Evolutionary conservation across 257 asterid genomes (phyloP), one percentile per base, ranked within the genome.

Genomic region (Solanum tacnaense): DNA sequence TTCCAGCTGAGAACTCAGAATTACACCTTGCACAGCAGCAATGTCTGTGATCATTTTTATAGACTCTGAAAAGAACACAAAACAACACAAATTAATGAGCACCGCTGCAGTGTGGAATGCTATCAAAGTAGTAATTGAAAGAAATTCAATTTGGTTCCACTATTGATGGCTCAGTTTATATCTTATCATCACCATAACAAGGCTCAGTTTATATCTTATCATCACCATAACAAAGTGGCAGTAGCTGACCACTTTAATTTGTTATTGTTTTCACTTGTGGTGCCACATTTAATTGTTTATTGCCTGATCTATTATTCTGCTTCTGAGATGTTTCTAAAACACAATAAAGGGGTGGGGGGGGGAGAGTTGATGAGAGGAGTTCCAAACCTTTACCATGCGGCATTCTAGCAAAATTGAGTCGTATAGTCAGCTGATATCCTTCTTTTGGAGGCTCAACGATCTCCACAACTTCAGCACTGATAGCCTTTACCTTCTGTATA

Each of bases 1-100:
- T 88, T 94, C 94, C 89, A 96, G 91, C 91, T 95, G 98, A 62
- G 98, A 94, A 92, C 96, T 95, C 88, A 94, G 92, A 85, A 96
- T 90, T 34, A 93, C 96, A 73, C 95, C 94, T 93, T 93, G 98
- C 23, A 96, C 93, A 3, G 99, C 93, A 52, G 98, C 90, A 89
- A 95, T 93, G 83, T 91, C 92, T 72, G 95, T 90, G 86, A 96
- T 94, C 84, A 90, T 91, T 92, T 93, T 94, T 13, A 90, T 86
- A 4, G 96, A 89, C 52, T 89, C 98, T 96, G 95, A 79, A 87
- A 34, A 72, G 52, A 23, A 68, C 41, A 62, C 29, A 36, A 12
- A 16, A 56, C 72, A 84, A 58, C 62, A 62, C 87, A 70, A 74
- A 34, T 25, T 29, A 68, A 39, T 86, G 34, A 88, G 84, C 86